A percentile compares a stretch with the other conserved stretches of the same genome.
Evolutionary conservation across 345 rosid species (phyloP).

Genomic region (Carallia brachiata): DNA sequence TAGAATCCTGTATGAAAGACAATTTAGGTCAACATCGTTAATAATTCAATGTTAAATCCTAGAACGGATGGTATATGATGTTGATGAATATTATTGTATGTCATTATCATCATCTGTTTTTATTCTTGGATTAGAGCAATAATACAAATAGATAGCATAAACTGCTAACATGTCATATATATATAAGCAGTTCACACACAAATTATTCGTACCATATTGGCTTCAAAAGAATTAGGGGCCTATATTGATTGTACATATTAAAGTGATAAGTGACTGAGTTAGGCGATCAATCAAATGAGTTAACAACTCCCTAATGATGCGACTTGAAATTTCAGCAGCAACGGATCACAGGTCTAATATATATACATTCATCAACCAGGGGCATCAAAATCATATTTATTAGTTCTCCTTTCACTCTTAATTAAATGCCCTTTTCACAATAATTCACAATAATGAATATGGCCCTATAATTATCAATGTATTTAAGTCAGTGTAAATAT

Average conservation of each 20-base stretch:
- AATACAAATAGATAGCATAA: constrained; percentile 3
- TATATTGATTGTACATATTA: too few species aligned
- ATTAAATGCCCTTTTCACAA: too few species aligned
- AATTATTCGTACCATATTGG: too few species aligned
- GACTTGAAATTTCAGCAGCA: neutral
- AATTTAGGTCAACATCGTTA: neutral
- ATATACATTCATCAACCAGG: neutral
- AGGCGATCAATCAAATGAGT: constrained; percentile 9
- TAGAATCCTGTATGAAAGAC: neutral
- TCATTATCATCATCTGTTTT: neutral
- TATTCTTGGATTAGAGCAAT: neutral
- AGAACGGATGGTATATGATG: too few species aligned
- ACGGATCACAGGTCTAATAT: neutral
- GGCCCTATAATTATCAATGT: too few species aligned
- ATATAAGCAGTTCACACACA: neutral
- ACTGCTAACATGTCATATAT: neutral
- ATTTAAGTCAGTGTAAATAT: too few species aligned
- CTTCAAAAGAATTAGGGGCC: neutral
- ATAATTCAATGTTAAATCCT: neutral
- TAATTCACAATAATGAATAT: too few species aligned
- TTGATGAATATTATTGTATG: neutral
- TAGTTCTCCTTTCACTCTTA: too few species aligned
- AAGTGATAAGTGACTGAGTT: neutral
- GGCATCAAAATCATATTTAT: too few species aligned
- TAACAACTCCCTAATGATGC: neutral